Evolutionary conservation across 1,284 basidiomycete species (phyloP).

Genomic region (Phenoliferia sp.): DNA sequence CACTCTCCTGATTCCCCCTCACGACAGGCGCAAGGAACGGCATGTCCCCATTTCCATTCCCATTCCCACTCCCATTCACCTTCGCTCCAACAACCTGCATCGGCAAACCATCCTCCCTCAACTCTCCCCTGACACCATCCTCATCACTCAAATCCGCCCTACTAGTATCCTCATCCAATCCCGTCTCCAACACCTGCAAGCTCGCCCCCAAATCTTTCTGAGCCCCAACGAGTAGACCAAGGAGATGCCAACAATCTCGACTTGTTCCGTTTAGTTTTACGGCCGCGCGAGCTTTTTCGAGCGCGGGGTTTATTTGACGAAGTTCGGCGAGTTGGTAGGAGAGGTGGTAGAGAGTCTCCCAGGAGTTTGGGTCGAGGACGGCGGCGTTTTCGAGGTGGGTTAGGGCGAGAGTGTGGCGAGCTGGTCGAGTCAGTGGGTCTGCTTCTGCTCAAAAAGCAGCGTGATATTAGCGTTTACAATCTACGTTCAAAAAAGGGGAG

Average conservation of each 20-base stretch:
- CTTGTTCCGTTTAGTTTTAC: conserved; percentile 12
- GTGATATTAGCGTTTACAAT: conserved; percentile 5
- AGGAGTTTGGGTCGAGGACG: conserved; percentile 54
- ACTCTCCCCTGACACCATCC: neutral
- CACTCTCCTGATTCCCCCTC: neutral
- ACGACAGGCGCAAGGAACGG: neutral
- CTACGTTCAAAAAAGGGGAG: neutral
- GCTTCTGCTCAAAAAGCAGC: conserved; percentile 51
- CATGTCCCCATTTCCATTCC: neutral
- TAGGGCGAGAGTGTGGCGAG: conserved; percentile 58
- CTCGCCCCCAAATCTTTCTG: conserved; percentile 78
- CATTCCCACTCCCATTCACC: neutral
- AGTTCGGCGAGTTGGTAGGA: conserved; percentile 68
- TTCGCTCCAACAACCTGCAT: neutral
- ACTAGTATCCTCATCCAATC: conserved; percentile 51
- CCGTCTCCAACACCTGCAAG: conserved; percentile 67
- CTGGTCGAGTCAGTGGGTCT: conserved; percentile 58
- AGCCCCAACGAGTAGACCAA: conserved; percentile 75
- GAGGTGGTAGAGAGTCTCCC: conserved; percentile 67
- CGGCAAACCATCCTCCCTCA: neutral
- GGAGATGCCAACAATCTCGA: conserved; percentile 83
- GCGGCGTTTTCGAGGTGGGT: conserved; percentile 56
- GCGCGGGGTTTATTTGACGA: conserved; percentile 65
- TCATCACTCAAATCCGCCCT: conserved; percentile 9
- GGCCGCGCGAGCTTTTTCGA: conserved; percentile 64